phyloP scores from a whole-genome alignment of 108 stramenopile species.

The Cyclotella sp. region DNA sequence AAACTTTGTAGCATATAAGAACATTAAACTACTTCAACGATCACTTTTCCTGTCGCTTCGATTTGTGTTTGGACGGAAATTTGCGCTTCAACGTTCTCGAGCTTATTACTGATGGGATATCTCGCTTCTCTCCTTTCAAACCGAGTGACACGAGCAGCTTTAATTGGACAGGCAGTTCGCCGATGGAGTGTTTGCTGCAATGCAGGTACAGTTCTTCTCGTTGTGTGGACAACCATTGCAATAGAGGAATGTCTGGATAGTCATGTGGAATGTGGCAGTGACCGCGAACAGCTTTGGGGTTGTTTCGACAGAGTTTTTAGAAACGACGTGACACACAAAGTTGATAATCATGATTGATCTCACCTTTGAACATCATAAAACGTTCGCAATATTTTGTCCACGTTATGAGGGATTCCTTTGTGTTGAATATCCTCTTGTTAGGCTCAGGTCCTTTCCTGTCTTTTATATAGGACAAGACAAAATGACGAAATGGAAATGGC shows the following conservation, averaged over 20 bases:
- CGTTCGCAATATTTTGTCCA: slow-evolving; percentile 45
- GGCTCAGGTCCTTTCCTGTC: neutral
- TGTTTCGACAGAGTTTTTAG: neutral
- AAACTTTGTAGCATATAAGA: neutral
- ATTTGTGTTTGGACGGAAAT: neutral
- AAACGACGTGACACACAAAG: neutral
- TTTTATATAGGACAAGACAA: slow-evolving; percentile 22
- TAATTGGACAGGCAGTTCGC: slow-evolving; percentile 26
- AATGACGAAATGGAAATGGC: slow-evolving; percentile 5
- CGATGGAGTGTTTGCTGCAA: slow-evolving; percentile 22
- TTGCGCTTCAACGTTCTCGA: slow-evolving; percentile 14
- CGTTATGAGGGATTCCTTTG: slow-evolving; percentile 16
- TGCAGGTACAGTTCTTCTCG: slow-evolving; percentile 42
- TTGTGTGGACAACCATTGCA: slow-evolving; percentile 39
- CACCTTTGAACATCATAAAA: slow-evolving; percentile 45
- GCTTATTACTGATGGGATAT: slow-evolving; percentile 17
- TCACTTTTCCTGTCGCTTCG: neutral
- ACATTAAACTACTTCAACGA: too few relatives aligned
- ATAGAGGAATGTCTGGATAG: slow-evolving; percentile 43
- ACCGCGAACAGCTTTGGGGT: slow-evolving; percentile 31
- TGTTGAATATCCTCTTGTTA: slow-evolving; percentile 2
- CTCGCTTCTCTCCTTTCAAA: slow-evolving; percentile 24
- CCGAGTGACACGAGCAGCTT: slow-evolving; percentile 44
- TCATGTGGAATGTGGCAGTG: slow-evolving; percentile 37
- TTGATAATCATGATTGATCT: neutral